Evolutionary conservation across 108 stramenopile species (phyloP), one percentile per base, ranked within the genome.

Genomic region (Skeletonema costatum): DNA sequence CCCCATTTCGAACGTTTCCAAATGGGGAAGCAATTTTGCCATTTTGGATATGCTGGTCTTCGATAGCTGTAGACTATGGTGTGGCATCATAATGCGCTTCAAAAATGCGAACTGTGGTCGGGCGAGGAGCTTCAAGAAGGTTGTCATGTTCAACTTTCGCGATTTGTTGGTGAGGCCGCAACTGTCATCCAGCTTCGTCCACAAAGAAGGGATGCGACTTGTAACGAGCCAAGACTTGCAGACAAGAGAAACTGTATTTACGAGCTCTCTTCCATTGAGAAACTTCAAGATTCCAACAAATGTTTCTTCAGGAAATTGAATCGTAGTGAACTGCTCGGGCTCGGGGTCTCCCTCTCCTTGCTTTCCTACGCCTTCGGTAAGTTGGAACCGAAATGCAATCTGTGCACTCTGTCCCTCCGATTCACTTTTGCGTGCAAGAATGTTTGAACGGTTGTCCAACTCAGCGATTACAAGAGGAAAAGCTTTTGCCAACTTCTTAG

Each of bases 171-270:
- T 59, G 5, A 77, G 41, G 35, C 76, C 76, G 13, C 31, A 70
- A 19, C 46, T 32, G 16, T 3, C 32, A 48, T 77, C 70, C 12
- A 77, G 62, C 3, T 12, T 19, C 33, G 39, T 30, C 76, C 76
- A 77, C 3, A 77, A 58, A 9, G 10, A 16, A 25, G 60, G 76
- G n/a, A 46, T 14, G 62, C 76, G 76, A 44, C 66, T 71, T 4
- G 51, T 29, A 2, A 59, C 71, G 19, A 77, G 76, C 76, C 76
- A 77, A 11, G 62, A 70, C 42, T 77, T 77, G 50, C 38, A 9
- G 17, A 77, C 76, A 0, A 42, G 36, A 3, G 70, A 77, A 2
- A 16, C 14, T 25, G 63, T 19, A 32, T 7, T 36, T 6, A 72
- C 61, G 12, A 71, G 29, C 8, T 77, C 76, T 36, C 70, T 71